Conservation (phyloP, 2,329 filamentous ascomycete genomes). For the Monosporascus sp. region DNA sequence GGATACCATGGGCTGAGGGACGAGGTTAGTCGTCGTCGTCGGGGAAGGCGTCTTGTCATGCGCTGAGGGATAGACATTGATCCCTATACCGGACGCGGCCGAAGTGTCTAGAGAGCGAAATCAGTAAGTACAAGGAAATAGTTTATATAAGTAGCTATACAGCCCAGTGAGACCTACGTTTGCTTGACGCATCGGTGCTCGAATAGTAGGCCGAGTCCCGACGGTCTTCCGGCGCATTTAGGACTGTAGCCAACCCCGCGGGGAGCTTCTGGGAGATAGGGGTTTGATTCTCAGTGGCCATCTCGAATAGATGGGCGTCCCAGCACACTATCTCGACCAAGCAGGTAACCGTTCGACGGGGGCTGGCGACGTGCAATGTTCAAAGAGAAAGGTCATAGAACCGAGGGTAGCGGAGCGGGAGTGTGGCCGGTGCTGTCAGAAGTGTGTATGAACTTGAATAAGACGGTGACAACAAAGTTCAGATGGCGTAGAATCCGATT, state of each 20-base stretch:
- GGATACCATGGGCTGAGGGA: slow-evolving; percentile 49
- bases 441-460: no score
- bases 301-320: slow-evolving; percentile 13
- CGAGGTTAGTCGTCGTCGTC: slow-evolving; percentile 44
- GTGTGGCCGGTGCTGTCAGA: no score
- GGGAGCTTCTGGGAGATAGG: slow-evolving; percentile 40
- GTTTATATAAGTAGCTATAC: slow-evolving; percentile 5
- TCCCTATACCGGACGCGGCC: slow-evolving; percentile 37
- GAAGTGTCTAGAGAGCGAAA: slow-evolving; percentile 34
- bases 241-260: slow-evolving; percentile 43
- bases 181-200: slow-evolving; percentile 43
- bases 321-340: not conserved
- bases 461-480: not conserved
- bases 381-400: no score
- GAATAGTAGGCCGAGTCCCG: slow-evolving; percentile 50
- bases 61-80: slow-evolving; percentile 43
- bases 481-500: not conserved
- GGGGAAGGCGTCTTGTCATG: slow-evolving; percentile 61
- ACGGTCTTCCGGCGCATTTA: slow-evolving; percentile 46
- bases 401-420: no score
- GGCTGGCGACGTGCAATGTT: no score
- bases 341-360: no score
- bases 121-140: slow-evolving; percentile 15
- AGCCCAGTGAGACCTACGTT: slow-evolving; percentile 35
- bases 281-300: slow-evolving; percentile 32